A percentile compares a stretch with the other conserved stretches of the same genome.
Evolutionary conservation across 345 rosid genomes (phyloP).

Genomic region (Lepidium africanum): DNA sequence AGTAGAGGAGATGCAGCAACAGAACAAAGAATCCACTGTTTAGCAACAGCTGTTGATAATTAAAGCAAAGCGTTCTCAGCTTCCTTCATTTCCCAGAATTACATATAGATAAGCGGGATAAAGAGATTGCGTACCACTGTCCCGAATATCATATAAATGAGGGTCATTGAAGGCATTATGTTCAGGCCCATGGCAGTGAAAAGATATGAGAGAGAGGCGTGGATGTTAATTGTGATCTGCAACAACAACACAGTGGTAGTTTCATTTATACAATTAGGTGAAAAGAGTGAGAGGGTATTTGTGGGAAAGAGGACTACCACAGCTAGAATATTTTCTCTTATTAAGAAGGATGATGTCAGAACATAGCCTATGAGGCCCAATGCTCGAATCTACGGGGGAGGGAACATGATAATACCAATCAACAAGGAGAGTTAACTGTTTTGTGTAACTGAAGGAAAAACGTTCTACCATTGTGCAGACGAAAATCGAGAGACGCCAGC

Average conservation of each 20-base stretch:
- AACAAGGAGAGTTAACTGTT: constrained; percentile 13
- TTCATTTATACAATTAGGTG: not conserved
- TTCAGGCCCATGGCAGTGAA: constrained; percentile 74
- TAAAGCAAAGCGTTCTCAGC: not conserved
- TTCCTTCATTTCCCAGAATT: not conserved
- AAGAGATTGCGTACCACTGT: constrained; percentile 47
- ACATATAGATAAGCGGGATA: not conserved
- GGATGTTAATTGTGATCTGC: constrained; percentile 88
- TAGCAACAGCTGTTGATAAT: constrained; percentile 57
- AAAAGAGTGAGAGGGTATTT: not conserved
- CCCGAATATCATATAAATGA: constrained; percentile 70
- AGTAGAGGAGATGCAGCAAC: constrained; percentile 69
- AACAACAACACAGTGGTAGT: constrained; percentile 5
- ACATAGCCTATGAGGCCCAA: constrained; percentile 78
- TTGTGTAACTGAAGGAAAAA: constrained; percentile 20
- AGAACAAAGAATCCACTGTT: constrained; percentile 78
- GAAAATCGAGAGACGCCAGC: constrained; percentile 71
- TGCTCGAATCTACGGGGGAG: constrained; percentile 62
- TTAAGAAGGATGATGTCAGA: constrained; percentile 74
- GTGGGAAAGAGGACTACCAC: constrained; percentile 40
- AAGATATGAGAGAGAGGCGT: constrained; percentile 63
- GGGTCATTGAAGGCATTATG: constrained; percentile 68
- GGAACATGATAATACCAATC: constrained; percentile 11
- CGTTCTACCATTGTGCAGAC: constrained; percentile 68
- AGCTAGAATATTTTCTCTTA: constrained; percentile 86